These are phyloP conservation scores for Spathaspora boniae DNA, from an alignment of 805 yeast species.

Conservation along the genomic window DNA sequence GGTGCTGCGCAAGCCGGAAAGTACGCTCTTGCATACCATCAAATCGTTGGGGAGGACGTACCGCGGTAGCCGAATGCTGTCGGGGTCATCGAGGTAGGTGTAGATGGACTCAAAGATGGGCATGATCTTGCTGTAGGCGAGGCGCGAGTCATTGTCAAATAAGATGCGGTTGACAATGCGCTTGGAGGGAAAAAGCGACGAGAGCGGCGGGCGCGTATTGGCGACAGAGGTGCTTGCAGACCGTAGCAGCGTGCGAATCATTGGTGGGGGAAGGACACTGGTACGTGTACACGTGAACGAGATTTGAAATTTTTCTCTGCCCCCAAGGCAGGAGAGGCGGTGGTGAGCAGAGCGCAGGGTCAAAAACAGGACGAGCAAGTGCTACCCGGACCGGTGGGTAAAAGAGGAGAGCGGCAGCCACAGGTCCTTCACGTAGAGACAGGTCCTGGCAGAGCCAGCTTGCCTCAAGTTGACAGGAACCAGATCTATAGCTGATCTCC, in stretches of 20 bases:
- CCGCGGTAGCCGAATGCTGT: constrained; percentile 37
- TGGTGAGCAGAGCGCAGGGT: no score
- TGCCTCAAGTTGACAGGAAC: no score
- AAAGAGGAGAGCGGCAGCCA: no score
- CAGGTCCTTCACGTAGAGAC: no score
- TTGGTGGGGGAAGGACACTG: neutral
- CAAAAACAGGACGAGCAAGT: no score
- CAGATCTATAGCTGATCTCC: no score
- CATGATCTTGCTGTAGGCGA: constrained; percentile 50
- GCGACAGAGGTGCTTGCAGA: constrained; percentile 6
- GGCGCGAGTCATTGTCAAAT: constrained; percentile 63
- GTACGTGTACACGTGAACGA: no score
- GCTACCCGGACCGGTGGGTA: no score
- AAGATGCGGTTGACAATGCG: constrained; percentile 54
- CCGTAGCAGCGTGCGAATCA: neutral
- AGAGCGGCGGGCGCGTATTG: constrained; percentile 22
- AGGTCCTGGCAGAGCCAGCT: no score
- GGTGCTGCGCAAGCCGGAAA: constrained; percentile 57
- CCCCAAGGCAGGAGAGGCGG: no score
- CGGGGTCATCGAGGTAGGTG: constrained; percentile 40
- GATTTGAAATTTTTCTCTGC: no score
- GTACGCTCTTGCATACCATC: constrained; percentile 62
- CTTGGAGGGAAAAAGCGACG: constrained; percentile 51
- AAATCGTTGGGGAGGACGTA: constrained; percentile 55
- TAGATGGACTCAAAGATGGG: constrained; percentile 55